Evolutionary conservation across 2,329 filamentous ascomycete species (phyloP).

Genomic region (Trichothecium roseum): DNA sequence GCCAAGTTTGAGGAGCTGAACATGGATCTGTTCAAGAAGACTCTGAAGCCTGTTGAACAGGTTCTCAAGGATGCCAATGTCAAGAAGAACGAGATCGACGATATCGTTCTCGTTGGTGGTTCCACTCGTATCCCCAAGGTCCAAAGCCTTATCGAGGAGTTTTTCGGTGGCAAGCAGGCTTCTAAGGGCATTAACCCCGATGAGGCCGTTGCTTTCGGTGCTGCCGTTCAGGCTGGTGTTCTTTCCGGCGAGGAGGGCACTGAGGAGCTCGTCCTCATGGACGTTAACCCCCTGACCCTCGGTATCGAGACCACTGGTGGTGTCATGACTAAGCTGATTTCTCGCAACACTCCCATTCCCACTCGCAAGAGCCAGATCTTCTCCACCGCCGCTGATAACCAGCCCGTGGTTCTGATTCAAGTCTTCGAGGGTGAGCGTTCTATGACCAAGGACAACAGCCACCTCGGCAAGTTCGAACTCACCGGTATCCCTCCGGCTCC

Average conservation of each 20-base stretch:
- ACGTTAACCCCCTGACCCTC: constrained; percentile 91
- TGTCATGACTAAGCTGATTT: constrained; percentile 95
- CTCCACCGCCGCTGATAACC: constrained; percentile 93
- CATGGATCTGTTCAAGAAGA: constrained; percentile 99
- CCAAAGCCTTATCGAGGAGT: constrained; percentile 87
- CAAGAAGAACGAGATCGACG: constrained; percentile 88
- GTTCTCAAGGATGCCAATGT: constrained; percentile 97
- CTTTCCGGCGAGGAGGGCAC: constrained; percentile 80
- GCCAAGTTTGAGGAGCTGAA: constrained; percentile 99
- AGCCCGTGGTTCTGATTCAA: constrained; percentile 90
- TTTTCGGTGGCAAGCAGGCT: constrained; percentile 89
- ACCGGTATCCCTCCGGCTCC: constrained; percentile 91
- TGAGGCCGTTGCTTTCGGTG: constrained; percentile 96
- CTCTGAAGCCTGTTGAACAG: constrained; percentile 96
- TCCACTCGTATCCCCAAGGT: constrained; percentile 99
- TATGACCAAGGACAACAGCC: constrained; percentile 95
- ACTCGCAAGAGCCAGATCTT: constrained; percentile 98
- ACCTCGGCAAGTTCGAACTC: constrained; percentile 96
- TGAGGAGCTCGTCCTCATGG: constrained; percentile 80
- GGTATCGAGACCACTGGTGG: constrained; percentile 97
- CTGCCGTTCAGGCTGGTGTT: constrained; percentile 93
- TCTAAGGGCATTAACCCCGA: constrained; percentile 99
- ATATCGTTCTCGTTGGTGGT: constrained; percentile 96
- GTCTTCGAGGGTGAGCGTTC: constrained; percentile 90
- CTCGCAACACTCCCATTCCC: constrained; percentile 87